A percentile compares a stretch with the other conserved stretches of the same genome.
Evolutionary conservation across 2,329 filamentous ascomycete genomes (phyloP).

Genomic region (Fusarium hostae): DNA sequence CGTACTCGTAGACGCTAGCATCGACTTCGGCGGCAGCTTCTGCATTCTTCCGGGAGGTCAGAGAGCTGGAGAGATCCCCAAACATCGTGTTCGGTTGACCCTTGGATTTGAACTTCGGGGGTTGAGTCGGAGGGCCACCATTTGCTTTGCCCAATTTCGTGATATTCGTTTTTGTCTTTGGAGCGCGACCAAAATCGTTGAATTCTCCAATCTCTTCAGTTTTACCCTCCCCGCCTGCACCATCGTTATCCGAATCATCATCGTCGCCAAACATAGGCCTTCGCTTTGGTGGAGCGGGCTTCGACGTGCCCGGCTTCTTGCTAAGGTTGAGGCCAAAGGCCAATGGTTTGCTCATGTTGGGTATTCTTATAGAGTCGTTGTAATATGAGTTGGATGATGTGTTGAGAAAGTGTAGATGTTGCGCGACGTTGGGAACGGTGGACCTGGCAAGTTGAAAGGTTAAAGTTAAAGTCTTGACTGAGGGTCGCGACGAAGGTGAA

Average conservation of each 20-base stretch:
- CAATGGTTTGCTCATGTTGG: constrained; percentile 60
- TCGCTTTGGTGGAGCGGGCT: constrained; percentile 60
- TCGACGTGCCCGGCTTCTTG: constrained; percentile 65
- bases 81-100: constrained; percentile 59
- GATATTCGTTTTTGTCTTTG: constrained; percentile 35
- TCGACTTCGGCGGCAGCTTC: constrained; percentile 75
- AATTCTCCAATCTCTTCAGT: constrained; percentile 73
- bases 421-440: not conserved
- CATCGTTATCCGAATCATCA: constrained; percentile 65
- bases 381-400: not conserved
- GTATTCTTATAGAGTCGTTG: not conserved
- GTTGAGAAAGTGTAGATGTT: not conserved
- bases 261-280: constrained; percentile 69
- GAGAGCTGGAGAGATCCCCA: constrained; percentile 73
- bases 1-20: constrained; percentile 85
- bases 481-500: not conserved
- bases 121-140: constrained; percentile 49
- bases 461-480: constrained; percentile 8
- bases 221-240: constrained; percentile 50
- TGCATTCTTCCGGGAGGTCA: constrained; percentile 71
- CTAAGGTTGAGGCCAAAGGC: constrained; percentile 69
- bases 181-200: constrained; percentile 56
- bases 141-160: constrained; percentile 51
- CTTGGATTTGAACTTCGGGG: constrained; percentile 59
- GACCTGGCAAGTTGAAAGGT: constrained; percentile 1